Evolutionary conservation across 2,329 filamentous ascomycete species (phyloP).

Genomic region (Fusarium stilboides): DNA sequence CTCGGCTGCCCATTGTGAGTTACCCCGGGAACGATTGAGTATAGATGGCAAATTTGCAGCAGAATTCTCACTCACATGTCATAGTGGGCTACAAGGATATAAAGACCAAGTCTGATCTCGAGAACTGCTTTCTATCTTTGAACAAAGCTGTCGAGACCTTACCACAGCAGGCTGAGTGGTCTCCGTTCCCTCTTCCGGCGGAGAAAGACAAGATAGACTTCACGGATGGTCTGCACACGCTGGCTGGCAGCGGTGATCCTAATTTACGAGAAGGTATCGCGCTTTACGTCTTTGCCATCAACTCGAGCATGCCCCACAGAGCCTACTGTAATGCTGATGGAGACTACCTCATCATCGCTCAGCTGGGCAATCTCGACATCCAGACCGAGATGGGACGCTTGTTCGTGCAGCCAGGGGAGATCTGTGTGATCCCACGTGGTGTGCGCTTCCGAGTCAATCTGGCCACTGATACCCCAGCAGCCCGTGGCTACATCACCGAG

Average conservation of each 20-base stretch:
- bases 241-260: constrained; percentile 22
- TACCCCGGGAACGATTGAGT: too few relatives aligned
- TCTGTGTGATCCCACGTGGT: constrained; percentile 14
- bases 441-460: constrained; percentile 13
- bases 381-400: constrained; percentile 26
- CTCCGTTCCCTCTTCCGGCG: constrained; percentile 16
- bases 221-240: constrained; percentile 23
- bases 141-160: constrained; percentile 23
- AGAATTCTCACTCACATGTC: too few relatives aligned
- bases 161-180: constrained; percentile 26
- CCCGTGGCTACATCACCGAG: constrained; percentile 18
- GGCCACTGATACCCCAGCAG: fast-evolving
- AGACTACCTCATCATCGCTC: constrained; percentile 28
- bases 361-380: constrained; percentile 16
- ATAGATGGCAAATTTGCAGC: too few relatives aligned
- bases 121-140: constrained; percentile 29
- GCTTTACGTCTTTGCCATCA: constrained; percentile 25
- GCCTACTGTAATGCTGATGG: constrained; percentile 30
- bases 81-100: neutral
- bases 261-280: constrained; percentile 22
- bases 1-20: constrained; percentile 16
- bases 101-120: constrained; percentile 24
- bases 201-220: constrained; percentile 17
- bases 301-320: constrained; percentile 11
- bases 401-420: constrained; percentile 17